phyloP scores from a whole-genome alignment of 1,284 basidiomycete species.

The Fomitopsis schrenkii region DNA sequence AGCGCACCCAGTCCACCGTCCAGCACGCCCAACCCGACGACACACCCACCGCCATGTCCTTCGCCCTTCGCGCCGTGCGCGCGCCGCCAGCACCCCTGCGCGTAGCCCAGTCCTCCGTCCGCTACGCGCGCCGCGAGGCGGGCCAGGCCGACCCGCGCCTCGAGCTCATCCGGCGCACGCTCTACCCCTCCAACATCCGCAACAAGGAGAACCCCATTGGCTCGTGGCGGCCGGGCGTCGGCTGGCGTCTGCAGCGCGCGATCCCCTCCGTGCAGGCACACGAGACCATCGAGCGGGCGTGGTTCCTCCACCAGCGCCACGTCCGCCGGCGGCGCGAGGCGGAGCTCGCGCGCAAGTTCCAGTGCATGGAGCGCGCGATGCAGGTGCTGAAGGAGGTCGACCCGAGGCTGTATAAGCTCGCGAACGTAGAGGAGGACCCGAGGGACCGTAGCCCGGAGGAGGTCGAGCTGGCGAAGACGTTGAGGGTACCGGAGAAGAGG shows the following conservation, averaged over 20 bases:
- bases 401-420: constrained; percentile 64
- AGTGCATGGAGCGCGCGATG: constrained; percentile 78
- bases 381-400: constrained; percentile 71
- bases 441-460: constrained; percentile 57
- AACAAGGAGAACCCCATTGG: constrained; percentile 72
- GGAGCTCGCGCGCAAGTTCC: constrained; percentile 69
- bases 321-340: constrained; percentile 63
- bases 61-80: constrained; percentile 19
- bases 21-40: not conserved
- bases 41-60: constrained; percentile 14
- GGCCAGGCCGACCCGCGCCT: constrained; percentile 52
- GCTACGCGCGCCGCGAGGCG: constrained; percentile 28
- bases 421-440: constrained; percentile 75
- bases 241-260: constrained; percentile 64
- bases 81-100: constrained; percentile 27
- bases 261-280: constrained; percentile 87
- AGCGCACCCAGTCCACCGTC: too few species aligned
- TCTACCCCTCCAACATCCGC: constrained; percentile 76
- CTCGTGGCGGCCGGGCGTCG: constrained; percentile 76
- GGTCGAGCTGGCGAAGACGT: constrained; percentile 52
- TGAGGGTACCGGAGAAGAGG: constrained; percentile 65
- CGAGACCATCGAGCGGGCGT: constrained; percentile 91
- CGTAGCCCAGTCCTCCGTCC: constrained; percentile 32
- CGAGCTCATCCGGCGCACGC: constrained; percentile 69
- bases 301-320: constrained; percentile 78